Conservation (phyloP, 2,329 filamentous ascomycete species). For the Fusarium dimerum region DNA sequence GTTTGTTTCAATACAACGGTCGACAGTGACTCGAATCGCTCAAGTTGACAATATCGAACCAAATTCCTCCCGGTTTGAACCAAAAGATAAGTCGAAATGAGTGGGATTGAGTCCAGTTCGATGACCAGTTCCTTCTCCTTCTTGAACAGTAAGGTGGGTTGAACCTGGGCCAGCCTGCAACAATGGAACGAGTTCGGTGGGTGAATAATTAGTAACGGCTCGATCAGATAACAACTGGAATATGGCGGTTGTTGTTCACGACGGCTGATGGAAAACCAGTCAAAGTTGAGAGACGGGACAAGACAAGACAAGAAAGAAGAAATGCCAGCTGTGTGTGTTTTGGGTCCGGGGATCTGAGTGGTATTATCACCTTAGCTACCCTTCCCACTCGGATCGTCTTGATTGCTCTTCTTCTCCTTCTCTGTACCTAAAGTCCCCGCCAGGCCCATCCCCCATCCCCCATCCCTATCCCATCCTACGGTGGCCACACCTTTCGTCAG, state of each 20-base stretch:
- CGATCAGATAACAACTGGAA: constrained; percentile 1
- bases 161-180: constrained; percentile 3
- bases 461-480: neutral
- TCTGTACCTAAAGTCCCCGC: constrained; percentile 10
- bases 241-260: constrained; percentile 5
- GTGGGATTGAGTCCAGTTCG: constrained; percentile 12
- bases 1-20: neutral
- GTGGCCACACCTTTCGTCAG: constrained; percentile 21
- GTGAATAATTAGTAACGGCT: constrained; percentile 7
- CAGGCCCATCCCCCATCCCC: neutral
- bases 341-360: constrained; percentile 30
- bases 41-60: constrained; percentile 10
- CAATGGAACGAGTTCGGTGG: constrained; percentile 5
- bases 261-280: neutral
- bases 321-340: constrained; percentile 9
- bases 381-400: constrained; percentile 13
- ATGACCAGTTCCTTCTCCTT: neutral
- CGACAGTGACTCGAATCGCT: neutral
- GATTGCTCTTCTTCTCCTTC: constrained; percentile 9
- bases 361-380: constrained; percentile 31
- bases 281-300: neutral
- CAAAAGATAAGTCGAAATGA: constrained; percentile 12
- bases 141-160: too few relatives aligned
- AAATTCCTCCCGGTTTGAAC: constrained; percentile 1
- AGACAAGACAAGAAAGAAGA: constrained; percentile 6